Base-by-base conservation (phyloP, 257 asterid genomes). In the Penstemon newberryi region DNA sequence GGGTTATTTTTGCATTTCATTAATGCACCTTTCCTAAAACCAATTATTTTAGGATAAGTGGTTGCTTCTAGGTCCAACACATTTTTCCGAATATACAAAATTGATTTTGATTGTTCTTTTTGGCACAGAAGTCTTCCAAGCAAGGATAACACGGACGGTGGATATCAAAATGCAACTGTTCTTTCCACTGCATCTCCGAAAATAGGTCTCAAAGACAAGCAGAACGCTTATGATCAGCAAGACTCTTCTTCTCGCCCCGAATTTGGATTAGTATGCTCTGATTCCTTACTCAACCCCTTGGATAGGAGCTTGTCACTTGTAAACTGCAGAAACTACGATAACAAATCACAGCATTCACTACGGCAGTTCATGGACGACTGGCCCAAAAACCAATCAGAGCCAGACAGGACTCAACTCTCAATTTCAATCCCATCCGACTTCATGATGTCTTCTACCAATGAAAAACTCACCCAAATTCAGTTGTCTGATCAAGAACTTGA, bases 241-340 rank as follows among this genome's bases (percentile, higher is more conserved):
- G 83, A 77, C 70, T 63, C 83, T 56, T 55, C 79, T 62, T 55
- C 77, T 8, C 49, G 74, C 49, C 73, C 63, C 0, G 87, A 82
- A 62, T 92, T 92, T 6, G 98, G 98, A 53, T 65, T 78, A 52
- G 97, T 92, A 36, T 85, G 85, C 80, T 85, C 92, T 0, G 96
- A 86, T 59, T 88, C 97, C 0, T 73, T 92, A 63, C 85, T 92
- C 79, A 92, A 92, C 76, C 98, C 98, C 4, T 54, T 88, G 45
- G 65, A 83, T 73, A 81, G 75, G 73, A 76, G 78, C 70, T 75
- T 87, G 4, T 78, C 90, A 0, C 67, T 80, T 18, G 75, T 89
- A 36, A 73, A 65, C 75, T 60, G 70, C 76, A 71, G 78, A 41
- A 65, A 57, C 71, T 72, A 69, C 60, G 70, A 50, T 15, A 49